Conservation (phyloP, 345 rosid species). For the Gossypium rotundifolium region DNA sequence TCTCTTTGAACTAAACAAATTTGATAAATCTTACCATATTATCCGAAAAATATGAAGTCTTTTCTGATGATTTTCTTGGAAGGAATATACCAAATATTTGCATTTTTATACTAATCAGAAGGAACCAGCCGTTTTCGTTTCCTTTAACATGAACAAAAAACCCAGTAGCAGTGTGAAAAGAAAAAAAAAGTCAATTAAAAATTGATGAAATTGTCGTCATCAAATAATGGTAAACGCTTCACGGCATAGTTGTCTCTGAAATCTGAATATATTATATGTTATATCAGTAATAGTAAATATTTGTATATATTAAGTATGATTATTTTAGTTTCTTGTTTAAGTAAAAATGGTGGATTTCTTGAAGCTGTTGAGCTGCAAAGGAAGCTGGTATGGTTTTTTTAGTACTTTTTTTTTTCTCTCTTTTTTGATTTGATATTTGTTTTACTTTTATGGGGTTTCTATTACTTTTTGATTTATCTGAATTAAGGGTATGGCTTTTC, state of each 20-base stretch:
- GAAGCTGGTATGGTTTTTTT: background rate
- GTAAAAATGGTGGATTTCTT: background rate
- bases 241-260: background rate
- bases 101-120: background rate
- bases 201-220: background rate
- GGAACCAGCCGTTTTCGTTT: background rate
- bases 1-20: background rate
- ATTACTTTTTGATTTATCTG: background rate
- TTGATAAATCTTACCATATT: background rate
- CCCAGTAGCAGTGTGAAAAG: background rate
- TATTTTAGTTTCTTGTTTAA: background rate
- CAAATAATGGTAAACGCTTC: background rate
- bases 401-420: background rate
- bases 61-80: background rate
- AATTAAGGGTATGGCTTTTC: background rate
- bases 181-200: background rate
- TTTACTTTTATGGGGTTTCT: background rate
- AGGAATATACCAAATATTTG: background rate
- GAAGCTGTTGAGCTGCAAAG: conserved; percentile 1
- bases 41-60: background rate
- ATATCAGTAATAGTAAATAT: background rate
- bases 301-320: background rate
- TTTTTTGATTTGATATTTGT: background rate
- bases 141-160: background rate
- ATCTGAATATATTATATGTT: background rate